Percentiles rank a stretch among this genome's conserved stretches.
Conservation (phyloP, 2,329 filamentous ascomycete species). For the Botrytis paeoniae region DNA sequence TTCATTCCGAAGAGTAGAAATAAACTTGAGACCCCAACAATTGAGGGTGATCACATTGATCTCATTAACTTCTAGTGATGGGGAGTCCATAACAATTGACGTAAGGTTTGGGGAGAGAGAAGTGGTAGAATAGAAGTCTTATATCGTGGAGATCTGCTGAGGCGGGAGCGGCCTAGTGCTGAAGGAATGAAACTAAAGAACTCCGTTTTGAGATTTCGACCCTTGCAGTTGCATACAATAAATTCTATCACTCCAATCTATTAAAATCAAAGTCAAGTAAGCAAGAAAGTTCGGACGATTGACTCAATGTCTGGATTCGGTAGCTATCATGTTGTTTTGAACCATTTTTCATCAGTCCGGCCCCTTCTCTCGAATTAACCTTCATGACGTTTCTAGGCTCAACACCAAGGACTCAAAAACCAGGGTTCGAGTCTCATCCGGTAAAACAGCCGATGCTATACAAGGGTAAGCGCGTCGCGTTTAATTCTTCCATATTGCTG, state of each 20-base stretch:
- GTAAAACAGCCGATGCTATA: not conserved
- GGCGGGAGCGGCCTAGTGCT: not conserved
- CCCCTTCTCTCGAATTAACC: not conserved
- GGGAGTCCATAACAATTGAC: not conserved
- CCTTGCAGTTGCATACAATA: constrained; percentile 1
- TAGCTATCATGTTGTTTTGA: not conserved
- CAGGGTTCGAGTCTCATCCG: not conserved
- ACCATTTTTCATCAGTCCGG: not conserved
- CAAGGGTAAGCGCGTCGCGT: not conserved
- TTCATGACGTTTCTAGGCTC: not conserved
- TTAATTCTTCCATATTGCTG: not conserved
- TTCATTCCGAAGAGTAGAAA: constrained; percentile 73
- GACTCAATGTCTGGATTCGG: not conserved
- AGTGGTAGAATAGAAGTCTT: not conserved
- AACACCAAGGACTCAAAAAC: not conserved
- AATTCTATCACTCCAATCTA: not conserved
- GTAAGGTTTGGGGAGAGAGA: not conserved
- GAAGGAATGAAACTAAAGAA: not conserved
- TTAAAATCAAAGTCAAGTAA: not conserved
- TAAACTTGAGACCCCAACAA: constrained; percentile 92
- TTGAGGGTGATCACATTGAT: constrained; percentile 87
- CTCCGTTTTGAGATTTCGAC: not conserved
- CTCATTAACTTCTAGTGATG: constrained; percentile 37
- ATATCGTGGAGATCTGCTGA: not conserved
- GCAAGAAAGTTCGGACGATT: not conserved